A percentile compares a stretch with the other conserved stretches of the same genome.
phyloP scores from a whole-genome alignment of 2,329 filamentous ascomycete species.

The Aspergillus tamarii region DNA sequence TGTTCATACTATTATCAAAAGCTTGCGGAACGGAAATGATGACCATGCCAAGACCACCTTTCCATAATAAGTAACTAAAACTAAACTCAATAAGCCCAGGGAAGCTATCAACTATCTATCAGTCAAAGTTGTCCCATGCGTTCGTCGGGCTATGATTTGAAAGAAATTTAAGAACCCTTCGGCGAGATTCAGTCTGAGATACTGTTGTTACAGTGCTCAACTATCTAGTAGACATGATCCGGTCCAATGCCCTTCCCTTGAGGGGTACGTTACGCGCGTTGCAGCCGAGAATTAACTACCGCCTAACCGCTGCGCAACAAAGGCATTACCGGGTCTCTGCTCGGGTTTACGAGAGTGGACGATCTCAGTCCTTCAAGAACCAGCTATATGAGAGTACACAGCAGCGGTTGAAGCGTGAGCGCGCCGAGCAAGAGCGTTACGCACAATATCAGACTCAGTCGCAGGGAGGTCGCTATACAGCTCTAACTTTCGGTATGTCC shows the following conservation, averaged over 20 bases:
- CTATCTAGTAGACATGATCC: slow-evolving; percentile 23
- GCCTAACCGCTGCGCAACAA: slow-evolving; percentile 9
- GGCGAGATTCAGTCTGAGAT: background rate
- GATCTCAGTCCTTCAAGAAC: slow-evolving; percentile 57
- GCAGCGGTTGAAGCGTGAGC: slow-evolving; percentile 61
- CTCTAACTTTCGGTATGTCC: slow-evolving; percentile 39
- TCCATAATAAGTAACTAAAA: background rate
- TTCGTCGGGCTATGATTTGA: background rate
- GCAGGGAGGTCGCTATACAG: slow-evolving; percentile 41
- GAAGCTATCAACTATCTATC: background rate
- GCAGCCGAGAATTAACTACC: slow-evolving; percentile 12
- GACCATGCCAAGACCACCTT: background rate
- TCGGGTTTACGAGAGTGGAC: slow-evolving; percentile 29
- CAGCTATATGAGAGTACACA: slow-evolving; percentile 66
- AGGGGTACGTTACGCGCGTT: slow-evolving; percentile 24
- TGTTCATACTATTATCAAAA: too few relatives aligned
- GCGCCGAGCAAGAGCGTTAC: slow-evolving; percentile 58
- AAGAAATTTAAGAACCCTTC: background rate
- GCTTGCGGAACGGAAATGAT: background rate
- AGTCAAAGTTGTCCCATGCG: background rate
- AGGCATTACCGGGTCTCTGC: slow-evolving; percentile 28
- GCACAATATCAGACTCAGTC: slow-evolving; percentile 48
- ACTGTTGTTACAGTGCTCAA: background rate
- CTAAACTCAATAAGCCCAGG: background rate
- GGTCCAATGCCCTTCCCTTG: slow-evolving; percentile 21